These are phyloP conservation scores for Bruguiera sexangula DNA, from an alignment of 345 rosid species.

Conservation along the genomic window DNA sequence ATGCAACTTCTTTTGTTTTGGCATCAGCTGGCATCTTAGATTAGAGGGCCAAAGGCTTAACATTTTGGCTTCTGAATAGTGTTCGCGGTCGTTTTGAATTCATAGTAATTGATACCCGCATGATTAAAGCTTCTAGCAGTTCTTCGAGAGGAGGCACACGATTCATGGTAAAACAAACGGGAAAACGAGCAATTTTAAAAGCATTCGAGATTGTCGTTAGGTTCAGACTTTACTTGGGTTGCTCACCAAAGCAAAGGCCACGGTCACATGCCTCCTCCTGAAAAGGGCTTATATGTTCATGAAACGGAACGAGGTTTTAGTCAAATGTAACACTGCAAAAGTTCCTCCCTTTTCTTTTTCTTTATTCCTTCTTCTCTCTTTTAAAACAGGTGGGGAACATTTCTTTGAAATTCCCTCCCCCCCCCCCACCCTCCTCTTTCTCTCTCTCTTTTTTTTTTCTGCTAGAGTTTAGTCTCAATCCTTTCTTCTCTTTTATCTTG, in stretches of 20 bases:
- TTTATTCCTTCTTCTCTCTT: constrained; percentile 4
- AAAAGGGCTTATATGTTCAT: constrained; percentile 26
- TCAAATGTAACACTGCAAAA: constrained; percentile 31
- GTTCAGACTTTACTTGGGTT: no score
- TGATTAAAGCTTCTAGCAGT: no score
- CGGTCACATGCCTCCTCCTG: constrained; percentile 24
- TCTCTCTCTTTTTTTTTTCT: not conserved
- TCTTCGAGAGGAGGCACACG: no score
- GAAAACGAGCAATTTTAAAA: not conserved
- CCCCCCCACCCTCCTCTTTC: not conserved
- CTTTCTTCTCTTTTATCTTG: constrained; percentile 22
- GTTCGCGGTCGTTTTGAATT: no score
- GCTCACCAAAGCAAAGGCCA: not conserved
- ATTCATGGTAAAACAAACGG: no score
- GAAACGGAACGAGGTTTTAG: constrained; percentile 12
- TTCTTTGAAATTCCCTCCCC: not conserved
- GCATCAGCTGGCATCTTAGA: not conserved
- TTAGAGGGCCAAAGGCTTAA: no score
- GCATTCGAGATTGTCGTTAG: not conserved
- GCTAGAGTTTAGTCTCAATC: constrained; percentile 30
- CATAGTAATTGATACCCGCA: no score
- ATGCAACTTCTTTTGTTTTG: not conserved
- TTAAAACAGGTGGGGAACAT: constrained; percentile 23
- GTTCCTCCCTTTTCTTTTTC: constrained; percentile 22
- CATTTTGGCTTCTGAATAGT: no score